Conservation (phyloP, 345 rosid species). For the Hibiscus syriacus region DNA sequence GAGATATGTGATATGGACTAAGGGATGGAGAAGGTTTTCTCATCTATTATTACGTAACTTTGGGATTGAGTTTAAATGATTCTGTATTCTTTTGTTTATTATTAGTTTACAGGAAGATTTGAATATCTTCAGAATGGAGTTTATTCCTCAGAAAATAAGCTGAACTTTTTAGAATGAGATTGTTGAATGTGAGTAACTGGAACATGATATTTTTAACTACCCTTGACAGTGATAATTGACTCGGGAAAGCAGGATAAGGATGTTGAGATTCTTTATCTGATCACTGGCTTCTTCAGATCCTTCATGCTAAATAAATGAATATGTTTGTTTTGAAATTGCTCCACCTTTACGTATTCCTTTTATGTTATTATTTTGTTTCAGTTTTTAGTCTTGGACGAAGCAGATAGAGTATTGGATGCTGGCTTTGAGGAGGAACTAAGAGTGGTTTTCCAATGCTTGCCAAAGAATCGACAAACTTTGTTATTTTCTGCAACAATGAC, state of each 20-base stretch:
- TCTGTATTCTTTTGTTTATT: neutral
- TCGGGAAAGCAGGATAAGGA: neutral
- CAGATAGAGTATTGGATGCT: conserved; percentile 92
- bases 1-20: neutral
- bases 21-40: neutral
- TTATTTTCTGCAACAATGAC: conserved; percentile 98
- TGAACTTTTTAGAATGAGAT: neutral
- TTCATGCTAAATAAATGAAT: neutral
- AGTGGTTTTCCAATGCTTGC: conserved; percentile 60
- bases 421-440: conserved; percentile 89
- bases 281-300: neutral
- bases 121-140: neutral
- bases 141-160: neutral
- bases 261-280: neutral
- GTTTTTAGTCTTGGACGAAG: conserved; percentile 94
- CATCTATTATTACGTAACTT: neutral
- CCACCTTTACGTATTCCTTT: neutral
- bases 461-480: conserved; percentile 69
- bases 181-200: neutral
- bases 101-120: neutral
- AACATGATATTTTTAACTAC: neutral
- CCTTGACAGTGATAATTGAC: neutral
- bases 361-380: conserved; percentile 13
- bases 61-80: neutral
- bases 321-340: neutral